A percentile compares a stretch with the other conserved stretches of the same genome.
Conservation (phyloP, 305 asterid species). For the Rubia peregrina region DNA sequence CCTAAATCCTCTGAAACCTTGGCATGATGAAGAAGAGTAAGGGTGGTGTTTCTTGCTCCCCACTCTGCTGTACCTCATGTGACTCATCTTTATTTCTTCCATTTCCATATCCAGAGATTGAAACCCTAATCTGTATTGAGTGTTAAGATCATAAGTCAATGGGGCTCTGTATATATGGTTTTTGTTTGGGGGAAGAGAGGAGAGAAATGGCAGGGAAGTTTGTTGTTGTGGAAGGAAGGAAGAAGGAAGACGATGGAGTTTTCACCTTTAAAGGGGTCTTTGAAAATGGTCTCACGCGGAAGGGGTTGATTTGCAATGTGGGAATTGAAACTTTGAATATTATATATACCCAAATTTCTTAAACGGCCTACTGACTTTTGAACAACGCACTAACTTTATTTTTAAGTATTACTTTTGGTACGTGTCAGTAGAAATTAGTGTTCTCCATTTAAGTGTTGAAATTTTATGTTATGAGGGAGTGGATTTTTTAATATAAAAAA, state of each 20-base stretch:
- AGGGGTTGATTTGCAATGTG: constrained; percentile 17
- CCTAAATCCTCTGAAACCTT: constrained; percentile 24
- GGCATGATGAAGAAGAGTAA: constrained; percentile 6
- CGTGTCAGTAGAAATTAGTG: no score
- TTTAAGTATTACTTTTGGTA: background rate
- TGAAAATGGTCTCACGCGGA: constrained; percentile 16
- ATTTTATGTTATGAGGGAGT: no score
- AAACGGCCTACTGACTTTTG: constrained; percentile 1
- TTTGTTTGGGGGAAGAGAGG: background rate
- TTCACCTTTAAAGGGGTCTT: background rate
- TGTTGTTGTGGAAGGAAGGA: constrained; percentile 20
- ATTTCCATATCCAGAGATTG: background rate
- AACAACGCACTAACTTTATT: background rate
- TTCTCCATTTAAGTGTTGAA: no score
- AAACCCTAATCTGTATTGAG: background rate
- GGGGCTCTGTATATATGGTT: no score
- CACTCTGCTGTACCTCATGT: constrained; percentile 20
- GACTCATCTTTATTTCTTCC: constrained; percentile 10
- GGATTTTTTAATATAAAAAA: no score
- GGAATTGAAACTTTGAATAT: constrained; percentile 2
- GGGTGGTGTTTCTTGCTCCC: constrained; percentile 11
- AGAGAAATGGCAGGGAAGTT: background rate
- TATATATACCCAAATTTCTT: background rate
- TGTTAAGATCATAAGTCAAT: no score
- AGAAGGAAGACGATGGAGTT: constrained; percentile 21